phyloP scores from a whole-genome alignment of 768 basidiomycete genomes.

The Lentinula aciculospora region DNA sequence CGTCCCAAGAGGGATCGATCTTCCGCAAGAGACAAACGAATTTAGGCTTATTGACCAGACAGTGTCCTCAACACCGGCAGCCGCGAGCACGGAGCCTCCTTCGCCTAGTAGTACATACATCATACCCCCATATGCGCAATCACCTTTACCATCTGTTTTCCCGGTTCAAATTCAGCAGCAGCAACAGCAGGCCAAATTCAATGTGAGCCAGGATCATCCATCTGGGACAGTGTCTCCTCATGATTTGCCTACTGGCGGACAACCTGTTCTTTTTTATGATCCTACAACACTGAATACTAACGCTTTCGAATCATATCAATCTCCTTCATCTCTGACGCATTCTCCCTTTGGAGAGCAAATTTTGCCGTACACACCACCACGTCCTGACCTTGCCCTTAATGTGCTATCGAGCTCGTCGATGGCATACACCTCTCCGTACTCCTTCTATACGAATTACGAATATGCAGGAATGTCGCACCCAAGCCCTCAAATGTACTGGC shows the following conservation, averaged over 20 bases:
- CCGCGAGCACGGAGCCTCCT: background rate
- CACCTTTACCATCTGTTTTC: conserved; percentile 1
- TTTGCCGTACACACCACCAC: background rate
- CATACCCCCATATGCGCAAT: background rate
- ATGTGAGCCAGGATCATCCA: background rate
- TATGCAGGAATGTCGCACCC: background rate
- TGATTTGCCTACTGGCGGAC: background rate
- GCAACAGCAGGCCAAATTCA: background rate
- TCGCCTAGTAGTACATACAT: background rate
- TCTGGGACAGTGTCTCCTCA: background rate
- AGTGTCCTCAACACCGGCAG: background rate
- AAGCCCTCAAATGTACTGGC: background rate
- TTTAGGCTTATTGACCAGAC: background rate
- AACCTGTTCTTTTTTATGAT: background rate
- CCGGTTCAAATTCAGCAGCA: conserved; percentile 5
- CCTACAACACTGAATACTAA: too few species aligned
- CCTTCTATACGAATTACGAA: background rate
- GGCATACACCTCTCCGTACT: background rate
- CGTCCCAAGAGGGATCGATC: background rate
- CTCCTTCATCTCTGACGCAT: background rate
- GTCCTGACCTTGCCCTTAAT: background rate
- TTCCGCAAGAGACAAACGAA: background rate
- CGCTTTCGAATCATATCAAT: background rate
- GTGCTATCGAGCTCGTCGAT: background rate
- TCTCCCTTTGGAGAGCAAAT: background rate